Evolutionary conservation across 2,329 filamentous ascomycete species (phyloP), one percentile per base, ranked within the genome.

Genomic region (Myriosclerotinia duriaeana): DNA sequence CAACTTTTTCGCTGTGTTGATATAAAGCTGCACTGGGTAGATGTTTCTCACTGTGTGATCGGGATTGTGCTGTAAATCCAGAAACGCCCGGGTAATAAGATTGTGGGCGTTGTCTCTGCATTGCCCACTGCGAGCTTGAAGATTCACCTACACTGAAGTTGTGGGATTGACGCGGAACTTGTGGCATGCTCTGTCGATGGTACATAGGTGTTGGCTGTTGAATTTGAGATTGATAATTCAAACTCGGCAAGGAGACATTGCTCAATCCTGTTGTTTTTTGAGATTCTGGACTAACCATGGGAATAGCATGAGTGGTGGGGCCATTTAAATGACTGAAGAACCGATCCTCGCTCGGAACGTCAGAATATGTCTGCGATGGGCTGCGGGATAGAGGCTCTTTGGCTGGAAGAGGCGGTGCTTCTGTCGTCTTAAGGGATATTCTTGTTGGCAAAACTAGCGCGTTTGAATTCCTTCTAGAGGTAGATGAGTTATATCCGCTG

Each of bases 401-500:
- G 2, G 68, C 60, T 53, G 66, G 66, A 3, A 66, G 68, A 38
- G 69, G 67, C n/a, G 69, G 70, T 12, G 66, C 59, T 38, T 56
- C 40, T 38, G 56, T 59, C 40, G 56, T 48, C 30, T 6, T 48
- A 5, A 59, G 42, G 5, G 56, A 59, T 48, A 59, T 59, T 36
- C 71, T 69, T 42, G 70, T 69, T 12, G 48, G 54, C 4, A 67
- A 66, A 5, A 71, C 65, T 38, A 40, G 38, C 20, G 69, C 68
- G 3, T 53, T 55, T 17, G 63, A 26, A 34, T 73, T 68, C n/a
- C 60, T 72, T 55, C 71, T 73, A 15, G 86, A 88, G 5, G 84
- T 78, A 71, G 83, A 87, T 9, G 85, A 88, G 71, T 84, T 84
- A 71, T 88, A 88, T 20, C 85, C 85, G 36, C 85, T 87, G 71